These are phyloP conservation scores for Metschnikowia peoriensis DNA, from an alignment of 805 yeast genomes.

Conservation along the genomic window DNA sequence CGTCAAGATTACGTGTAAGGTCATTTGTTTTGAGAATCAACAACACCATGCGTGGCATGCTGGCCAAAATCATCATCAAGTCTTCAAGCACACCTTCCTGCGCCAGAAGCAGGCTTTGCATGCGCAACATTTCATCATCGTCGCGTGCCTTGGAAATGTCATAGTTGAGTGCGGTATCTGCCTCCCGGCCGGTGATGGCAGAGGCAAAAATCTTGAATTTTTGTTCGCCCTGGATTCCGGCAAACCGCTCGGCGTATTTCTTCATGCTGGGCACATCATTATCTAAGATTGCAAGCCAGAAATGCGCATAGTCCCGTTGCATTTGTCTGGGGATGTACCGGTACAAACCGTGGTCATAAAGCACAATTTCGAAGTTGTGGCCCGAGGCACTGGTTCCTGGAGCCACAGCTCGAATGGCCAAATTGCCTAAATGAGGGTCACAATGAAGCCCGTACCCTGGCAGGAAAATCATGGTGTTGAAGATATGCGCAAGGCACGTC, in stretches of 20 bases:
- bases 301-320: conserved; percentile 81
- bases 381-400: conserved; percentile 25
- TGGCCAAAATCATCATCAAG: conserved; percentile 73
- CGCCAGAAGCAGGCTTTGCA: conserved; percentile 60
- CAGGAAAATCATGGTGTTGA: conserved; percentile 93
- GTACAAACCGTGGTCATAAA: conserved; percentile 94
- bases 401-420: conserved; percentile 63
- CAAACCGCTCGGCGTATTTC: conserved; percentile 71
- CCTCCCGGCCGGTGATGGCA: conserved; percentile 93
- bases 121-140: conserved; percentile 60
- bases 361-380: conserved; percentile 85
- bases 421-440: conserved; percentile 97
- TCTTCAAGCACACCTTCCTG: conserved; percentile 64
- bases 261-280: conserved; percentile 65
- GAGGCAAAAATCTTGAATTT: conserved; percentile 80
- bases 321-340: conserved; percentile 74
- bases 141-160: conserved; percentile 55
- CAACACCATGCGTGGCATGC: conserved; percentile 81
- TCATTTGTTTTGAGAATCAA: conserved; percentile 92
- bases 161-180: conserved; percentile 66
- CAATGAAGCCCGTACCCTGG: conserved; percentile 92
- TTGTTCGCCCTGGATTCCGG: conserved; percentile 72
- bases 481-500: conserved; percentile 81
- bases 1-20: conserved; percentile 85
- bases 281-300: conserved; percentile 88